A percentile compares a stretch with the other conserved stretches of the same genome.
Evolutionary conservation across 441 rosid genomes (phyloP).

Genomic region (Populus tomentosa): DNA sequence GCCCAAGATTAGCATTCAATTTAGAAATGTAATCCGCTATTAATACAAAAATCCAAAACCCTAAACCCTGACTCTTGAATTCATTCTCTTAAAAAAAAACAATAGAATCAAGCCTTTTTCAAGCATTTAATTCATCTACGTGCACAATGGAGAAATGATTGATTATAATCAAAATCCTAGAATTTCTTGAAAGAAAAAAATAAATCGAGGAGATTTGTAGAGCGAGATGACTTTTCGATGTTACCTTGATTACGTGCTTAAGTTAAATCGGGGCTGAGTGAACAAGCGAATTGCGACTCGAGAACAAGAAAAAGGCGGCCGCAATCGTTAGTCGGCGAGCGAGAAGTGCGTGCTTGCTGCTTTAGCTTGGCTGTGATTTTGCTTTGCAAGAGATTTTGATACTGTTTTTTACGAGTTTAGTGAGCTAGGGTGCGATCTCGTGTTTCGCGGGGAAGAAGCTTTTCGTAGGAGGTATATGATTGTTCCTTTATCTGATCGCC

Average conservation of each 20-base stretch:
- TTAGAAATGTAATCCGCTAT: background rate
- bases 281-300: background rate
- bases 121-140: background rate
- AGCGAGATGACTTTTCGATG: background rate
- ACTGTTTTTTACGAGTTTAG: background rate
- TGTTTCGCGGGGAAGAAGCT: background rate
- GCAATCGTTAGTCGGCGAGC: background rate
- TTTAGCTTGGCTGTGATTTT: background rate
- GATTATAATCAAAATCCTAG: background rate
- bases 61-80: slow-evolving; percentile 32
- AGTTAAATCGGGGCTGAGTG: background rate
- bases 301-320: background rate
- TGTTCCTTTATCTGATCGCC: background rate
- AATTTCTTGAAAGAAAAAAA: background rate
- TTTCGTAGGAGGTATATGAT: background rate
- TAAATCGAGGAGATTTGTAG: background rate
- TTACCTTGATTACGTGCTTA: background rate
- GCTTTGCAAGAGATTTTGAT: background rate
- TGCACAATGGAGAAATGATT: background rate
- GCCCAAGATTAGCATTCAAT: slow-evolving; percentile 1
- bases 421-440: background rate
- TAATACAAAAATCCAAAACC: slow-evolving; percentile 19
- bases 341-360: background rate
- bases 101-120: background rate
- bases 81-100: background rate